Base-by-base conservation (phyloP, 2,329 filamentous ascomycete genomes). In the Fusarium kyushuense region DNA sequence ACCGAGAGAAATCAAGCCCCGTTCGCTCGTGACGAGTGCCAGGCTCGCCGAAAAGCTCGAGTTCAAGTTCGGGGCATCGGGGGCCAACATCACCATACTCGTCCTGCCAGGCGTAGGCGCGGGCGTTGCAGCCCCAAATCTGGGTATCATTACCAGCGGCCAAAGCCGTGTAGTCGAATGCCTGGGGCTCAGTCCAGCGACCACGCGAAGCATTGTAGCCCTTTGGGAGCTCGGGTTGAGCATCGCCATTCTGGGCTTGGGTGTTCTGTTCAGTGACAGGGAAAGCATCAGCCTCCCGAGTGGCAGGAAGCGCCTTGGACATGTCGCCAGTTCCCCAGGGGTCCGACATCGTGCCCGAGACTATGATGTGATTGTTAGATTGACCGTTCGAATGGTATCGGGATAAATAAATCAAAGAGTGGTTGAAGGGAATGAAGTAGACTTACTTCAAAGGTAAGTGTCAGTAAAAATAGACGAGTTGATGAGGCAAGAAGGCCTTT, bases 1-100 rank as follows among this genome's bases (percentile, higher is more conserved):
- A 90, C 85, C 83, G 88, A 25, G 86, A 82, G 72, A 93, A 90
- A 21, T 90, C 85, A 35, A 89, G 82, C 5, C 92, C 92, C 3
- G 81, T 69, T 51, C 84, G 79, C 53, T 80, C 74, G 53, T 76
- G 76, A 29, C 86, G 81, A 45, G 86, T 82, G 8, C 81, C 79
- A 1, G 86, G 84, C 56, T 81, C 77, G 6, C 89, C 89, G 60
- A 96, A 99, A 9, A 99, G 87, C 71, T 90, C 82, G 10, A 85
- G 72, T 81, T 98, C 95, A 0, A 99, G 86, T 47, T 88, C 86
- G 0, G 85, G 82, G 54, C 90, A 86, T 49, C 82, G 83, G 1
- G 94, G 94, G 9, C 91, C 95, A 54, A 99, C 83, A 40, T 98
- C 95, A 3, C 95, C 96, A 70, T 86, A 92, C 4, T 97, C 93